Evolutionary conservation across 1,284 basidiomycete species (phyloP).

Genomic region (Ceratobasidium papillatum): DNA sequence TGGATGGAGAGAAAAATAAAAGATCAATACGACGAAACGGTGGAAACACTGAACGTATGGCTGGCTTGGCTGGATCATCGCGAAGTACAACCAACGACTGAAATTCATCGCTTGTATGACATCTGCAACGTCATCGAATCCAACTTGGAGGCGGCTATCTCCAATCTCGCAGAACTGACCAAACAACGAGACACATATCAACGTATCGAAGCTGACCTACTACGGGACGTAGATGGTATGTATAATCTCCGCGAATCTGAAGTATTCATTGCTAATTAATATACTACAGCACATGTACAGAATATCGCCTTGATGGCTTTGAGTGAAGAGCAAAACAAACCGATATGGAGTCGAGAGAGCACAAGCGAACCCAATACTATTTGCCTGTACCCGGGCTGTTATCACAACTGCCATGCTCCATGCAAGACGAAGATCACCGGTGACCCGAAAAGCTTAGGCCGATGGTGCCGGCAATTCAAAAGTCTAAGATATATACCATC

Average conservation of each 20-base stretch:
- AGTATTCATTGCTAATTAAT: background rate
- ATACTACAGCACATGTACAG: background rate
- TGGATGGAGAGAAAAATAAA: background rate
- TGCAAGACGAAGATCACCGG: background rate
- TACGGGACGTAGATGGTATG: no score
- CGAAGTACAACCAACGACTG: background rate
- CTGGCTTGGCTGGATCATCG: conserved; percentile 1
- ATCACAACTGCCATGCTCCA: background rate
- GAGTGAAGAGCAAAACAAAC: background rate
- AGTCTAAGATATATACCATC: no score
- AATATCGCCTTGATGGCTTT: background rate
- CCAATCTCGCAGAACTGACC: background rate
- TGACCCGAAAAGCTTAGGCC: background rate
- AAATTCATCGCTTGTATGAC: conserved; percentile 18
- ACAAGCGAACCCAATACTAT: background rate
- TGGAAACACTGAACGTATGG: conserved; percentile 15
- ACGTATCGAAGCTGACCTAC: no score
- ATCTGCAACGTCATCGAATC: conserved; percentile 5
- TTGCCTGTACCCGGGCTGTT: background rate
- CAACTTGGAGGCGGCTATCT: background rate
- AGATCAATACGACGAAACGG: background rate
- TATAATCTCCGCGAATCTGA: no score
- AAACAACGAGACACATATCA: background rate
- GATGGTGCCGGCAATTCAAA: background rate
- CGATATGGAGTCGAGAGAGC: background rate